These are phyloP conservation scores for Fusarium devonianum DNA, from an alignment of 2,329 filamentous ascomycete species.

Conservation along the genomic window DNA sequence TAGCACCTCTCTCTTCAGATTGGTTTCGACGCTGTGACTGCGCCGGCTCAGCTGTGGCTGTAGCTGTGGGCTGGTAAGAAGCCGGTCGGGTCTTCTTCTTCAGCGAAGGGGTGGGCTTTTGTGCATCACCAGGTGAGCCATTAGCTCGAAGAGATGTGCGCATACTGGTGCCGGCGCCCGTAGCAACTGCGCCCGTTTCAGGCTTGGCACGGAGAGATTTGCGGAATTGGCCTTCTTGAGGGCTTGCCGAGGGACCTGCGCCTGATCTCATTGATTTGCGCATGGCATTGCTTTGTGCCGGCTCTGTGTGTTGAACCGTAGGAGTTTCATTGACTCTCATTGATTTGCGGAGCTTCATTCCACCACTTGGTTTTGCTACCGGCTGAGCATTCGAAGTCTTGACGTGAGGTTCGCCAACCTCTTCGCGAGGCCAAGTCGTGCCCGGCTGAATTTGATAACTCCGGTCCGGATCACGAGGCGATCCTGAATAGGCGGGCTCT, in stretches of 20 bases:
- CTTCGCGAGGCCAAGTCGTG: conserved; percentile 40
- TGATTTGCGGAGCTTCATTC: conserved; percentile 54
- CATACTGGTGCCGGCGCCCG: conserved; percentile 25
- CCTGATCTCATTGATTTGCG: conserved; percentile 46
- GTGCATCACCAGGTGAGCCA: conserved; percentile 11
- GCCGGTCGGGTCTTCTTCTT: conserved; percentile 36
- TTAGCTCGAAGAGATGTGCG: conserved; percentile 37
- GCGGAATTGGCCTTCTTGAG: conserved; percentile 27
- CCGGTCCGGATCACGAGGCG: conserved; percentile 33
- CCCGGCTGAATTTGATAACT: conserved; percentile 52
- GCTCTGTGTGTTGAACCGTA: conserved; percentile 11
- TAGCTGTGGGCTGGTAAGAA: conserved; percentile 42
- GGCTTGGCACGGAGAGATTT: conserved; percentile 35
- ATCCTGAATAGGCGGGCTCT: conserved; percentile 13
- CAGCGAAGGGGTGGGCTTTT: conserved; percentile 4
- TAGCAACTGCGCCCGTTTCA: conserved; percentile 3
- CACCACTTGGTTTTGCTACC: conserved; percentile 5
- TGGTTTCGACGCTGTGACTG: conserved; percentile 36
- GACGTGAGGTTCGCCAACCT: conserved; percentile 13
- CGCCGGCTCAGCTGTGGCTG: conserved; percentile 16
- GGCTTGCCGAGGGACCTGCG: conserved; percentile 4
- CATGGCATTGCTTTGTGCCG: conserved; percentile 38
- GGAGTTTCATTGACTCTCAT: conserved; percentile 50
- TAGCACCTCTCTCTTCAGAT: conserved; percentile 36
- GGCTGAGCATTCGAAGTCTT: background rate